These are phyloP conservation scores for Pythium phragmiticola DNA, from an alignment of 352 stramenopile species.

Conservation along the genomic window DNA sequence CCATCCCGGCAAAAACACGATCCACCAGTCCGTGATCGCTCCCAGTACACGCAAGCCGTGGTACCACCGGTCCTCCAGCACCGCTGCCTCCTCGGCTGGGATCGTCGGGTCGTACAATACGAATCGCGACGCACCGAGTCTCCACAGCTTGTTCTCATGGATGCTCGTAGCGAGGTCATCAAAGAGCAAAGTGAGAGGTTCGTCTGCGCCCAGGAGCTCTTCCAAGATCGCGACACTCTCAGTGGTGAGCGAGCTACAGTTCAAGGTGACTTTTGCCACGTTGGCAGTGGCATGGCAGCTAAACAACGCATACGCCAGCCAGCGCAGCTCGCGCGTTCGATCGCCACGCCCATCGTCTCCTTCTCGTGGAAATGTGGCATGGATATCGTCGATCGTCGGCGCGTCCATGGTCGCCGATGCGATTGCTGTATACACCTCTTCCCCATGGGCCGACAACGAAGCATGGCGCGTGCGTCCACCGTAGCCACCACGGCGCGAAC, in stretches of 20 bases:
- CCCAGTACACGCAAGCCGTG: constrained; percentile 1
- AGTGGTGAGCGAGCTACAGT: not conserved
- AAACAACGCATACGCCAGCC: constrained; percentile 7
- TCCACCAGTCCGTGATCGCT: not conserved
- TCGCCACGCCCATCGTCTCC: not conserved
- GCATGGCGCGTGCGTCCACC: not conserved
- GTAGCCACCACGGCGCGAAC: not conserved
- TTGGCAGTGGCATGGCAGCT: not conserved
- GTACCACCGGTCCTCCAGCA: not conserved
- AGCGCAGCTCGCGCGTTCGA: not conserved
- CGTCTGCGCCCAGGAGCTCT: not conserved
- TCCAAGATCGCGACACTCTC: not conserved
- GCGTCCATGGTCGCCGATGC: constrained; percentile 1
- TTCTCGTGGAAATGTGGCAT: not conserved
- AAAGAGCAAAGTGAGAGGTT: not conserved
- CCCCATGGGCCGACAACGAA: not conserved
- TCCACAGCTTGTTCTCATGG: not conserved
- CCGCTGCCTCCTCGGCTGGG: not conserved
- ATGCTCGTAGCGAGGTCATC: not conserved
- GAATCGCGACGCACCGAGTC: not conserved
- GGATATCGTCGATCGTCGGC: not conserved
- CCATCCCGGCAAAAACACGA: constrained; percentile 2
- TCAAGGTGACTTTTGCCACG: not conserved
- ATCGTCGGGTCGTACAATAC: not conserved
- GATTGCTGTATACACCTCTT: not conserved